Conservation (phyloP, 2,329 filamentous ascomycete genomes). For the Fusarium albosuccineum region DNA sequence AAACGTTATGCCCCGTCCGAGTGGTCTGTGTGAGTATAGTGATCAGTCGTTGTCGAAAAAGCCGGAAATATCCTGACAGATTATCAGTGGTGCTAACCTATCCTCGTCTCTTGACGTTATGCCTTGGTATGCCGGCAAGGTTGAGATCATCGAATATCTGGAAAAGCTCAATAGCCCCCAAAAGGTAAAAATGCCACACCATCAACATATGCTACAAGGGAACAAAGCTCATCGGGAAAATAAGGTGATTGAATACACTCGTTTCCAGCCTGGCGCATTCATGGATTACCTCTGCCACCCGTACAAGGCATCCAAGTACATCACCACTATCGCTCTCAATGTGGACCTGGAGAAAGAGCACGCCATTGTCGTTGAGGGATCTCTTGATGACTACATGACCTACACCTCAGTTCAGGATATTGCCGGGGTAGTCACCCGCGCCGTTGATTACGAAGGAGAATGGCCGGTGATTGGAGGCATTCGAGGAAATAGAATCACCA, state of each 20-base stretch:
- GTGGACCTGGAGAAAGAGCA: constrained; percentile 55
- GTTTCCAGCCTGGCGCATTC: constrained; percentile 68
- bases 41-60: background rate
- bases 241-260: constrained; percentile 65
- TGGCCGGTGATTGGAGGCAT: constrained; percentile 60
- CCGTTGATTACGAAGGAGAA: constrained; percentile 56
- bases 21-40: constrained; percentile 56
- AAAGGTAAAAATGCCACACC: constrained; percentile 49
- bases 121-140: constrained; percentile 65
- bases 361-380: constrained; percentile 57
- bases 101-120: constrained; percentile 50
- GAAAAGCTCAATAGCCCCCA: constrained; percentile 60
- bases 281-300: constrained; percentile 66
- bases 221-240: background rate
- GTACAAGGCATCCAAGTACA: constrained; percentile 57
- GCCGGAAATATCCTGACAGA: background rate
- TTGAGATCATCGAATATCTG: constrained; percentile 62
- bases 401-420: constrained; percentile 60
- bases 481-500: constrained; percentile 51
- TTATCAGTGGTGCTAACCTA: constrained; percentile 11
- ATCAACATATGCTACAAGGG: too few species aligned
- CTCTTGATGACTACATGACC: constrained; percentile 56
- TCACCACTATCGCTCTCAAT: constrained; percentile 53
- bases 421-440: constrained; percentile 53
- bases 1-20: constrained; percentile 72